These are phyloP conservation scores for Phytomonas francai DNA, from an alignment of 208 protist genomes.

Conservation along the genomic window DNA sequence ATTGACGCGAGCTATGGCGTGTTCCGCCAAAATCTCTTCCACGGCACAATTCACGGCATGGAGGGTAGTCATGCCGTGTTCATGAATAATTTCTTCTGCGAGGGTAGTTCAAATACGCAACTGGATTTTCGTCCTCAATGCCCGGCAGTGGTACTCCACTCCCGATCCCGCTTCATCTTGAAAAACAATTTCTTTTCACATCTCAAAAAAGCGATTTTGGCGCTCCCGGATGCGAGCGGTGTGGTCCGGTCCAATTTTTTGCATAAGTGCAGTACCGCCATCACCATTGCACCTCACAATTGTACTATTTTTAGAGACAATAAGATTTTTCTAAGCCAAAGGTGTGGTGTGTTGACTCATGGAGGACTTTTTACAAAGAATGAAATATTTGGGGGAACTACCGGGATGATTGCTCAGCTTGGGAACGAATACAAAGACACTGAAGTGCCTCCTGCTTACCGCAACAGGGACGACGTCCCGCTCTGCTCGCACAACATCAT, in stretches of 20 bases:
- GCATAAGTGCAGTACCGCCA: constrained; percentile 27
- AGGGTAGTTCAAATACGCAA: not conserved
- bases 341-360: constrained; percentile 48
- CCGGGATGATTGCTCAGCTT: constrained; percentile 48
- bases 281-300: constrained; percentile 44
- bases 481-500: constrained; percentile 46
- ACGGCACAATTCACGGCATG: constrained; percentile 59
- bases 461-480: constrained; percentile 27
- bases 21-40: constrained; percentile 60
- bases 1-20: constrained; percentile 37
- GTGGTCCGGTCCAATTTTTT: constrained; percentile 35
- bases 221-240: constrained; percentile 36
- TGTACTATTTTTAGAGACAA: constrained; percentile 47
- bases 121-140: not conserved
- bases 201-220: constrained; percentile 30
- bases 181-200: constrained; percentile 4
- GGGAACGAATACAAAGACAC: constrained; percentile 42
- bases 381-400: constrained; percentile 34
- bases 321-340: constrained; percentile 31
- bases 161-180: not conserved
- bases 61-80: constrained; percentile 33
- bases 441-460: constrained; percentile 25
- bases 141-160: not conserved
- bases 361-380: constrained; percentile 66
- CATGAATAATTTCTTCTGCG: constrained; percentile 40